phyloP scores from a whole-genome alignment of 1,284 basidiomycete genomes.

The Chondrostereum purpureum region DNA sequence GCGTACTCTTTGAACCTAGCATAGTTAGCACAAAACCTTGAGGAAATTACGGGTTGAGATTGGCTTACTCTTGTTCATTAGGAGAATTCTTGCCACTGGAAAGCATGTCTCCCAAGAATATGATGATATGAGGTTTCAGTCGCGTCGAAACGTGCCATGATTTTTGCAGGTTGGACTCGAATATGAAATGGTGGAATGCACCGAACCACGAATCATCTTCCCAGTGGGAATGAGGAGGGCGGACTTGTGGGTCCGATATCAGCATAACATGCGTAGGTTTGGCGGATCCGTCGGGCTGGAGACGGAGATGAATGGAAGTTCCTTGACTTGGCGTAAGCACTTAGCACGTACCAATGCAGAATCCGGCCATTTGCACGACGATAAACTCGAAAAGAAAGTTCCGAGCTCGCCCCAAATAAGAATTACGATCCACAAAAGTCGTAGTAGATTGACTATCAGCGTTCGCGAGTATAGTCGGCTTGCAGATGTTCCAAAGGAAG shows the following conservation, averaged over 20 bases:
- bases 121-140: slow-evolving; percentile 61
- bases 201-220: slow-evolving; percentile 40
- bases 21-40: background rate
- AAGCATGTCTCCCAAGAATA: slow-evolving; percentile 89
- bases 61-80: slow-evolving; percentile 61
- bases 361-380: slow-evolving; percentile 55
- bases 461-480: slow-evolving; percentile 25
- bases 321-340: slow-evolving; percentile 38
- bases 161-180: slow-evolving; percentile 75
- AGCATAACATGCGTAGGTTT: slow-evolving; percentile 64
- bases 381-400: slow-evolving; percentile 44
- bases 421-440: slow-evolving; percentile 49
- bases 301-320: background rate
- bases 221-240: slow-evolving; percentile 59
- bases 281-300: background rate
- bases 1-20: slow-evolving; percentile 65
- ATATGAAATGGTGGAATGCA: slow-evolving; percentile 49
- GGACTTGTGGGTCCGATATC: slow-evolving; percentile 78
- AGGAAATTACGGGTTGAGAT: background rate
- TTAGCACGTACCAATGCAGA: slow-evolving; percentile 25
- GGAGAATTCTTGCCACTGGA: slow-evolving; percentile 68
- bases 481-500: background rate
- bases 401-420: slow-evolving; percentile 70
- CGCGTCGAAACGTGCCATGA: slow-evolving; percentile 67
- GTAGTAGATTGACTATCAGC: slow-evolving; percentile 34